phyloP scores from a whole-genome alignment of 768 basidiomycete species.

The Suillus tomentosus region DNA sequence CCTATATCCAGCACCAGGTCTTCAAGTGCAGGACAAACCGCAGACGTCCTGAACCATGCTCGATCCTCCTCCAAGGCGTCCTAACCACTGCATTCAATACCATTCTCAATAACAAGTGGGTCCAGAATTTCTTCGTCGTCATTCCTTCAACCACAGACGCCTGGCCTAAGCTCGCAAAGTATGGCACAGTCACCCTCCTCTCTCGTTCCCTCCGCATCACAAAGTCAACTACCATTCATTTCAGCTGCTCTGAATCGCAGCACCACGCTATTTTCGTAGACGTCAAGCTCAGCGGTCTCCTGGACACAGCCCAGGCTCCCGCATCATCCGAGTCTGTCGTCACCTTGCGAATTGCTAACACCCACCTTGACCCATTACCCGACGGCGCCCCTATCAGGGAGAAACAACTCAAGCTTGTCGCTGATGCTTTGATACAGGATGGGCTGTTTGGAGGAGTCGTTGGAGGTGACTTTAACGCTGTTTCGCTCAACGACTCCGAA shows the following conservation, averaged over 20 bases:
- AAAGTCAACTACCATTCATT: constrained; percentile 47
- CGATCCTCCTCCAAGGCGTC: constrained; percentile 70
- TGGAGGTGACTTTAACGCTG: constrained; percentile 66
- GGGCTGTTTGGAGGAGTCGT: constrained; percentile 53
- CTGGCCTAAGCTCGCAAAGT: constrained; percentile 48
- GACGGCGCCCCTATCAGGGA: constrained; percentile 40
- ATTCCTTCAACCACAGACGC: constrained; percentile 47
- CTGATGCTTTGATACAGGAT: constrained; percentile 44
- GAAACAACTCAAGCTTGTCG: constrained; percentile 50
- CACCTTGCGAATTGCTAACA: constrained; percentile 58
- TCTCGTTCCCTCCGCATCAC: constrained; percentile 48
- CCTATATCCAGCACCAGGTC: constrained; percentile 50
- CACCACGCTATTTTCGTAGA: constrained; percentile 55
- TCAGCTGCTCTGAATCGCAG: constrained; percentile 44
- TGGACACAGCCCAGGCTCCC: constrained; percentile 15
- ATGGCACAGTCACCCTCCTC: constrained; percentile 66
- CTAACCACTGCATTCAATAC: constrained; percentile 39
- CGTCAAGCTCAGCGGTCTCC: constrained; percentile 37
- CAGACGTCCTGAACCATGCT: constrained; percentile 52
- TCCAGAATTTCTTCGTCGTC: constrained; percentile 54
- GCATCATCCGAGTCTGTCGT: constrained; percentile 31
- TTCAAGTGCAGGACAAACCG: constrained; percentile 42
- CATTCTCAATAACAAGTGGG: constrained; percentile 57
- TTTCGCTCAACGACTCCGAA: constrained; percentile 42
- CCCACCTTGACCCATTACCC: constrained; percentile 63